Percentiles rank a stretch among this genome's conserved stretches.
phyloP scores from a whole-genome alignment of 2,329 filamentous ascomycete genomes.

The Coniochaeta sp. region DNA sequence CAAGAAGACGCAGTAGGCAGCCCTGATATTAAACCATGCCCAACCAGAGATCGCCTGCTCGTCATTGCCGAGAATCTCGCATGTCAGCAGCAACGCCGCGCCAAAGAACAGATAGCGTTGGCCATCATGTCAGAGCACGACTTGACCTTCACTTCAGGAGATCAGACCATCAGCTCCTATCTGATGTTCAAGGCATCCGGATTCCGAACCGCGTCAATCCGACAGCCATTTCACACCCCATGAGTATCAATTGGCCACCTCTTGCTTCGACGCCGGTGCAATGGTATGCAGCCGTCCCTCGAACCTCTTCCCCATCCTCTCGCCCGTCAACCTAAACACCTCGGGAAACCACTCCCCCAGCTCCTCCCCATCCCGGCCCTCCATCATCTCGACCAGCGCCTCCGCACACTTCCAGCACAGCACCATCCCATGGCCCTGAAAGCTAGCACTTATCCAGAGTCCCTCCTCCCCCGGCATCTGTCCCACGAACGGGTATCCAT shows the following conservation, averaged over 20 bases:
- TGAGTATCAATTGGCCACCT: background rate
- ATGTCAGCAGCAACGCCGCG: no score
- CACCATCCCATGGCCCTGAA: conserved; percentile 63
- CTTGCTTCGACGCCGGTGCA: background rate
- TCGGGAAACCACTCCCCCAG: conserved; percentile 43
- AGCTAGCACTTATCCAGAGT: conserved; percentile 50
- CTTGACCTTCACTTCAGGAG: no score
- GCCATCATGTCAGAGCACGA: no score
- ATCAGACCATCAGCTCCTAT: no score
- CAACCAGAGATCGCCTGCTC: background rate
- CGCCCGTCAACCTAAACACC: conserved; percentile 36
- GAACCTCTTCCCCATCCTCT: conserved; percentile 32
- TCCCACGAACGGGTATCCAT: conserved; percentile 46
- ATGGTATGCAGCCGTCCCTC: conserved; percentile 18
- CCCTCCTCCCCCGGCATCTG: conserved; percentile 33
- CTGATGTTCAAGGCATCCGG: no score
- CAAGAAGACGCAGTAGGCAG: no score
- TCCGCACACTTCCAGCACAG: conserved; percentile 51
- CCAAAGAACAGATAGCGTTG: no score
- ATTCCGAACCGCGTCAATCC: no score
- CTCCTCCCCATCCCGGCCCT: conserved; percentile 18
- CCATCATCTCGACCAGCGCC: conserved; percentile 48
- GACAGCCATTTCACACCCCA: background rate
- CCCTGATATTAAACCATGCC: background rate
- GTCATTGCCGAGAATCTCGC: no score